A percentile compares a stretch with the other conserved stretches of the same genome.
Evolutionary conservation across 345 rosid species (phyloP).

Genomic region (Hypericum androsaemum): DNA sequence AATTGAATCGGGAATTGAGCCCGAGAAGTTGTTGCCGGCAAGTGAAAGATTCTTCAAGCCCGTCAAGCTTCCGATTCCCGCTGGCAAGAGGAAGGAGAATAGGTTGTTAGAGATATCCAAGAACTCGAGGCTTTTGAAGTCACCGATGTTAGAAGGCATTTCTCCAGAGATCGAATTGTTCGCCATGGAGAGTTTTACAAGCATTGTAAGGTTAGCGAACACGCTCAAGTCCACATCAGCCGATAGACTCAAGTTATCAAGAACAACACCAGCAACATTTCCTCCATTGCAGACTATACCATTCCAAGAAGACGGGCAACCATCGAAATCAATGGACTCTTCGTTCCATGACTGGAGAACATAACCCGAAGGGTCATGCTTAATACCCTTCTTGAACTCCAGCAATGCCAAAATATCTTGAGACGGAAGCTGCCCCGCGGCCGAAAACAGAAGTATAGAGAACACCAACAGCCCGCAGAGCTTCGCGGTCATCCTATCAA

Average conservation of each 20-base stretch:
- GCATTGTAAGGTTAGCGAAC: slow-evolving; percentile 75
- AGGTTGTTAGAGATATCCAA: slow-evolving; percentile 72
- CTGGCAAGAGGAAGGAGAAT: slow-evolving; percentile 51
- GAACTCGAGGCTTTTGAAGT: slow-evolving; percentile 61
- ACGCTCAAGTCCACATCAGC: slow-evolving; percentile 75
- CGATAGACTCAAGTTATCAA: slow-evolving; percentile 65
- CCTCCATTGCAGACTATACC: slow-evolving; percentile 87
- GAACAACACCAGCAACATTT: slow-evolving; percentile 81
- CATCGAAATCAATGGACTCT: slow-evolving; percentile 87
- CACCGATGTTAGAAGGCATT: slow-evolving; percentile 54
- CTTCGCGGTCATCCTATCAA: slow-evolving; percentile 33
- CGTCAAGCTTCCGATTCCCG: slow-evolving; percentile 51
- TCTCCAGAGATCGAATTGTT: slow-evolving; percentile 75
- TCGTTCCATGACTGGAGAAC: slow-evolving; percentile 91
- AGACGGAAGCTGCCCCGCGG: slow-evolving; percentile 89
- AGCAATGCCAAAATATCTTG: slow-evolving; percentile 91
- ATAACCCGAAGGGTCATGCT: slow-evolving; percentile 95
- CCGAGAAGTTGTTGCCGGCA: slow-evolving; percentile 88
- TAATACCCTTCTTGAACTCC: slow-evolving; percentile 87
- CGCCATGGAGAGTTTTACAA: slow-evolving; percentile 78
- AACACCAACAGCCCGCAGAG: slow-evolving; percentile 36
- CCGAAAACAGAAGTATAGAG: slow-evolving; percentile 34
- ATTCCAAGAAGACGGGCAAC: slow-evolving; percentile 97
- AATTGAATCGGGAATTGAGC: slow-evolving; percentile 58
- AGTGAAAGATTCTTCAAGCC: slow-evolving; percentile 65